These are phyloP conservation scores for Obelidium mucronatum DNA, from an alignment of 192 early-diverging fungal species.

Conservation along the genomic window DNA sequence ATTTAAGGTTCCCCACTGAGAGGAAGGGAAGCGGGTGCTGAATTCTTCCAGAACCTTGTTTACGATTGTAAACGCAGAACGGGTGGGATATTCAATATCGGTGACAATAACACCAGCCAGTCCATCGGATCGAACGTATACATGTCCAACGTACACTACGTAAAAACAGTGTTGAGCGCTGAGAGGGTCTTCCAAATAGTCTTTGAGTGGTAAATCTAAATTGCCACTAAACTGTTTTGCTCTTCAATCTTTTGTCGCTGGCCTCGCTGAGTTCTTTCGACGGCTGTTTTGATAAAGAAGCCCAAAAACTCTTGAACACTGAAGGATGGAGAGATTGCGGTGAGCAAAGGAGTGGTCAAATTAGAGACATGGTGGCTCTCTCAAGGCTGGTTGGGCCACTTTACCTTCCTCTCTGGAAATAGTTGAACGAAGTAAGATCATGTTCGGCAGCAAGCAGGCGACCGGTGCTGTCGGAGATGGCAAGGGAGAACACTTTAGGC, in stretches of 20 bases:
- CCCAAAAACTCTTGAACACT: constrained; percentile 87
- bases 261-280: constrained; percentile 82
- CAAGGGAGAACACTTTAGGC: constrained; percentile 33
- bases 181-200: neutral
- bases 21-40: constrained; percentile 61
- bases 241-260: constrained; percentile 80
- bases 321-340: neutral
- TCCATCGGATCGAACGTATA: constrained; percentile 75
- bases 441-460: constrained; percentile 66
- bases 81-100: constrained; percentile 88
- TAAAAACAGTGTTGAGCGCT: neutral
- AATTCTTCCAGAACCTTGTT: constrained; percentile 92
- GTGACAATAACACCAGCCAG: constrained; percentile 80
- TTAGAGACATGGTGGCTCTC: neutral
- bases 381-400: neutral
- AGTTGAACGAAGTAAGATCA: constrained; percentile 82
- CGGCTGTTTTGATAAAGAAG: constrained; percentile 83
- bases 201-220: neutral
- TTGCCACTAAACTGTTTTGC: constrained; percentile 69
- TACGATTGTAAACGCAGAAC: constrained; percentile 85
- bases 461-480: constrained; percentile 21
- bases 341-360: neutral
- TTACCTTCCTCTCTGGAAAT: constrained; percentile 85
- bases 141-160: constrained; percentile 81
- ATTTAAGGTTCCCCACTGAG: constrained; percentile 52